A percentile compares a stretch with the other conserved stretches of the same genome.
Evolutionary conservation across 208 protist species (phyloP).

Genomic region (Trypanosoma brucei): DNA sequence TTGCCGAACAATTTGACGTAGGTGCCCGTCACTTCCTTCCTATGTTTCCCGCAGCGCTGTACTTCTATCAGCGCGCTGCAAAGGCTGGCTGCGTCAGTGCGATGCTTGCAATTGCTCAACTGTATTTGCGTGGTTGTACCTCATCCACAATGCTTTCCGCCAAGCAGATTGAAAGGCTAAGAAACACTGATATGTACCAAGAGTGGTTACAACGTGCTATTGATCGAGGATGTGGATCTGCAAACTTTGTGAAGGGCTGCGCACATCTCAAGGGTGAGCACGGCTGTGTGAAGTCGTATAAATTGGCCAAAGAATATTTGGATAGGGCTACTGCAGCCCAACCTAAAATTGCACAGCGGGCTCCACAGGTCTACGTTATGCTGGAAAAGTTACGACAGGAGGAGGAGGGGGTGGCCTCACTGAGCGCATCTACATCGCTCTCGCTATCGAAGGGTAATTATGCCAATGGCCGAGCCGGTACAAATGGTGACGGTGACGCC

Average conservation of each 20-base stretch:
- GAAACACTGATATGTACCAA: constrained; percentile 71
- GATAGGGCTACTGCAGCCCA: constrained; percentile 49
- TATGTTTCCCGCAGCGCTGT: constrained; percentile 79
- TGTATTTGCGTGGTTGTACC: constrained; percentile 74
- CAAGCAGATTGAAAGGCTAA: constrained; percentile 53
- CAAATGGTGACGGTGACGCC: constrained; percentile 12
- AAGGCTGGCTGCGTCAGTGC: constrained; percentile 69
- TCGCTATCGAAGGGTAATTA: constrained; percentile 5
- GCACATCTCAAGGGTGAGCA: constrained; percentile 86
- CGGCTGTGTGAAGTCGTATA: constrained; percentile 64
- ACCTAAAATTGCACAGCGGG: constrained; percentile 64
- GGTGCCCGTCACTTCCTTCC: constrained; percentile 80
- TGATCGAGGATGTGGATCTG: constrained; percentile 80
- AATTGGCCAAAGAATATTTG: constrained; percentile 68
- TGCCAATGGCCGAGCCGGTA: background rate
- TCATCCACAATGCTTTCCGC: constrained; percentile 68
- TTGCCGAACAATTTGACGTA: constrained; percentile 84
- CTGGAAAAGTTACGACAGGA: constrained; percentile 65
- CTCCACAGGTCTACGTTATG: constrained; percentile 50
- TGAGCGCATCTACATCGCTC: constrained; percentile 7
- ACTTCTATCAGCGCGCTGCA: constrained; percentile 89
- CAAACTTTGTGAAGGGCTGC: constrained; percentile 83
- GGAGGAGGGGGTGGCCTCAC: constrained; percentile 30
- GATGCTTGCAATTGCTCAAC: constrained; percentile 81
- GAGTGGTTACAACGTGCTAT: constrained; percentile 80